Percentiles rank a stretch among this genome's conserved stretches.
Conservation (phyloP, 2,329 filamentous ascomycete species). For the Diaporthe vexans region DNA sequence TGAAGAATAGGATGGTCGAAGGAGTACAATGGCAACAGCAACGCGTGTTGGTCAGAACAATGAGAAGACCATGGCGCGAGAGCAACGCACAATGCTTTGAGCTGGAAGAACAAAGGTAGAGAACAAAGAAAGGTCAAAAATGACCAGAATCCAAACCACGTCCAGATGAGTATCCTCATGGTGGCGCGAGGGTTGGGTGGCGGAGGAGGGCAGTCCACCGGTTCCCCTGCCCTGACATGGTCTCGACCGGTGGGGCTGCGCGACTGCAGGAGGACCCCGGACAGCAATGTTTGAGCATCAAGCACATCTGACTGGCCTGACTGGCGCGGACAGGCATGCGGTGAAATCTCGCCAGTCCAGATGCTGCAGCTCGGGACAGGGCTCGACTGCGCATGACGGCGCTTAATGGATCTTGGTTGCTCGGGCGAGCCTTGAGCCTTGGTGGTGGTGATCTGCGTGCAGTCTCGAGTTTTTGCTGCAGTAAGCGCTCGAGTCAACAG, state of each 20-base stretch:
- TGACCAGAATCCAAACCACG: not conserved
- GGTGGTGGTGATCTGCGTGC: not conserved
- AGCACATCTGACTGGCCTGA: constrained; percentile 38
- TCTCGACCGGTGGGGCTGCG: constrained; percentile 20
- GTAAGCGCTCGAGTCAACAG: constrained; percentile 23
- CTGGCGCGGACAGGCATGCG: constrained; percentile 39
- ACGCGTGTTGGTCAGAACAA: constrained; percentile 35
- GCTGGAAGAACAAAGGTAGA: constrained; percentile 17
- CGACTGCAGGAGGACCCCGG: not conserved
- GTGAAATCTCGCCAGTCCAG: constrained; percentile 40
- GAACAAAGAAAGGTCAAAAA: constrained; percentile 30
- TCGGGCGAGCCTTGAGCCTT: constrained; percentile 11
- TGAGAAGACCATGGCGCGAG: constrained; percentile 22
- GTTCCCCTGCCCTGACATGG: no score
- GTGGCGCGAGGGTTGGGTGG: not conserved
- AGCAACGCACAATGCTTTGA: constrained; percentile 22
- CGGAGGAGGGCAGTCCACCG: not conserved
- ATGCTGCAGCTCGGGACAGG: constrained; percentile 25
- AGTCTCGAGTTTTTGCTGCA: constrained; percentile 7
- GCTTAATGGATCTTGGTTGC: constrained; percentile 31
- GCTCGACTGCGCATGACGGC: constrained; percentile 34
- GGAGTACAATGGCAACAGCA: constrained; percentile 32
- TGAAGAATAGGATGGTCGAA: constrained; percentile 29
- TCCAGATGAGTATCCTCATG: not conserved
- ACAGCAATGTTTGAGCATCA: constrained; percentile 35